Evolutionary conservation across 805 yeast genomes (phyloP).

Genomic region (Candida boleticola): DNA sequence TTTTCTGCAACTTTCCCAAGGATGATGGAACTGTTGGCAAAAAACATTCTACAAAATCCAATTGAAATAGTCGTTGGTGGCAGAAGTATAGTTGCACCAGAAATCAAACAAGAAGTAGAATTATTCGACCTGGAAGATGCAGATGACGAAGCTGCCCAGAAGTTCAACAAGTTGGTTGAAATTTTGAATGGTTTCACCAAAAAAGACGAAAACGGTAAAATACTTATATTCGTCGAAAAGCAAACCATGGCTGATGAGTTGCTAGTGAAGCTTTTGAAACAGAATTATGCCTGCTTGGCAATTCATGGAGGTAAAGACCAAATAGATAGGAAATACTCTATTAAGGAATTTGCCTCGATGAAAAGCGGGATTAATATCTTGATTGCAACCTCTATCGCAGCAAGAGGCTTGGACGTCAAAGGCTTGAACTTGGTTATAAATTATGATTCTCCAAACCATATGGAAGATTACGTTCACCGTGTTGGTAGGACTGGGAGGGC

Average conservation of each 20-base stretch:
- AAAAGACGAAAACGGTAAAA: constrained; percentile 40
- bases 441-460: constrained; percentile 69
- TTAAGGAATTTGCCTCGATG: constrained; percentile 59
- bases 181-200: constrained; percentile 49
- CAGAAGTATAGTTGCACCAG: constrained; percentile 75
- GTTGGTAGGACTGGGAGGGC: constrained; percentile 97
- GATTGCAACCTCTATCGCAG: constrained; percentile 91
- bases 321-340: constrained; percentile 71
- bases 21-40: constrained; percentile 73
- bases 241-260: constrained; percentile 84
- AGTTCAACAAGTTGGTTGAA: constrained; percentile 54
- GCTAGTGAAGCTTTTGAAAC: constrained; percentile 47
- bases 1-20: constrained; percentile 94
- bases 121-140: constrained; percentile 43
- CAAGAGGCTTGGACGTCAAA: constrained; percentile 93
- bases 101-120: constrained; percentile 70
- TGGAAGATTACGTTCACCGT: constrained; percentile 95
- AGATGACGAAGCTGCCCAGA: constrained; percentile 41
- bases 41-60: constrained; percentile 60
- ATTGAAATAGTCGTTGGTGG: constrained; percentile 79
- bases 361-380: constrained; percentile 59
- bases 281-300: constrained; percentile 60
- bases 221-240: constrained; percentile 81
- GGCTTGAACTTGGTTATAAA: constrained; percentile 78
- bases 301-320: constrained; percentile 95